Percentiles rank a stretch among this genome's conserved stretches.
Conservation (phyloP, 805 yeast genomes). For the Candida boidinii region DNA sequence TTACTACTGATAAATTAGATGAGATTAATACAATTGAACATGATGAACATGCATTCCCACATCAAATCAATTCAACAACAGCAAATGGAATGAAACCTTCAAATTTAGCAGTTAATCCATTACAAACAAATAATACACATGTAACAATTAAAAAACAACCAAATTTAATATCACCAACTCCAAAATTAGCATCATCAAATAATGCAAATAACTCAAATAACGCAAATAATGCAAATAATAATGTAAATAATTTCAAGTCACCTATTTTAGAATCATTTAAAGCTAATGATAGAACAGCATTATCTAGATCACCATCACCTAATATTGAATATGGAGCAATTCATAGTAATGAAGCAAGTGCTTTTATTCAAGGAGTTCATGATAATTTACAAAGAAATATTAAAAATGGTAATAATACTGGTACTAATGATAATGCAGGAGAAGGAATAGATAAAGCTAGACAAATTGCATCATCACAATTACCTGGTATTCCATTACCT, state of each 20-base stretch:
- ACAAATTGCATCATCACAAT: constrained; percentile 3
- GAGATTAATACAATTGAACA: too few relatives aligned
- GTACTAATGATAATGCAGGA: constrained; percentile 2
- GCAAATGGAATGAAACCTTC: constrained; percentile 39
- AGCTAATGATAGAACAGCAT: too few relatives aligned
- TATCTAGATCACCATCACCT: constrained; percentile 1
- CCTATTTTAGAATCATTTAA: too few relatives aligned
- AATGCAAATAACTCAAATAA: background rate
- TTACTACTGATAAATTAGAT: too few relatives aligned
- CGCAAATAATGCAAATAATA: background rate
- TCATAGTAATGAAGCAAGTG: constrained; percentile 36
- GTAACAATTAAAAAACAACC: constrained; percentile 63
- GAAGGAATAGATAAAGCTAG: too few relatives aligned
- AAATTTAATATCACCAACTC: constrained; percentile 5
- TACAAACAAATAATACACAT: constrained; percentile 54
- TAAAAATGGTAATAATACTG: constrained; percentile 1
- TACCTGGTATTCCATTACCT: too few relatives aligned
- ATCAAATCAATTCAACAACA: constrained; percentile 14
- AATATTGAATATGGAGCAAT: constrained; percentile 22
- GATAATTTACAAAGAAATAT: constrained; percentile 16
- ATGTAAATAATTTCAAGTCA: background rate
- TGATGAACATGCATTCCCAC: background rate
- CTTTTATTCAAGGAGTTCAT: constrained; percentile 26
- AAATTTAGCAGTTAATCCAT: constrained; percentile 63
- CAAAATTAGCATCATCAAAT: background rate